phyloP scores from a whole-genome alignment of 108 stramenopile species.

The Mediolabrus comicus region DNA sequence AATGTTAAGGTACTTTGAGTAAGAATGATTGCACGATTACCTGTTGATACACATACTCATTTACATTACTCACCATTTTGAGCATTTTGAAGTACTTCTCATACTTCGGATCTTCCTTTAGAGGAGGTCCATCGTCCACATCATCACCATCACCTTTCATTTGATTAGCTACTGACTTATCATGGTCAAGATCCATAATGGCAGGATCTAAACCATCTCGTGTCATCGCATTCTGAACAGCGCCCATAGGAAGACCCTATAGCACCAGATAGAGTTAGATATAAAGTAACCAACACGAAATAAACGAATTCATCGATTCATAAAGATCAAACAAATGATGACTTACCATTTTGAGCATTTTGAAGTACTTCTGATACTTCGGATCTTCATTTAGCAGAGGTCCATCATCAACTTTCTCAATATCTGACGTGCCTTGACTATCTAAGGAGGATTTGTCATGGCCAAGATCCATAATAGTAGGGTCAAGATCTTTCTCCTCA shows the following conservation, averaged over 20 bases:
- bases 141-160: slow-evolving; percentile 12
- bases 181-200: slow-evolving; percentile 72
- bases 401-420: slow-evolving; percentile 28
- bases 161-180: slow-evolving; percentile 55
- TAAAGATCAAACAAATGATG: background rate
- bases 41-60: background rate
- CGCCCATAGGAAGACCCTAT: slow-evolving; percentile 64
- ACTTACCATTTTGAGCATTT: slow-evolving; percentile 64
- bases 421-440: slow-evolving; percentile 35
- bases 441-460: slow-evolving; percentile 48
- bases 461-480: slow-evolving; percentile 70
- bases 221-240: slow-evolving; percentile 62
- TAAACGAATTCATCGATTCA: too few relatives aligned
- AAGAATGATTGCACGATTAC: background rate
- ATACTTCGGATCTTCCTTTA: slow-evolving; percentile 80
- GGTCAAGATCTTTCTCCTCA: slow-evolving; percentile 62
- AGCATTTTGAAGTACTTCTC: slow-evolving; percentile 82
- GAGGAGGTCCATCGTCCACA: slow-evolving; percentile 48
- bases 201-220: slow-evolving; percentile 73
- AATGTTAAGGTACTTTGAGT: background rate
- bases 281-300: background rate
- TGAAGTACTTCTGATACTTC: slow-evolving; percentile 73
- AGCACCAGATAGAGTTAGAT: background rate
- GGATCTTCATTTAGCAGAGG: slow-evolving; percentile 80
- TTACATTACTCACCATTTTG: slow-evolving; percentile 38